Percentiles rank a stretch among this genome's conserved stretches.
These are phyloP conservation scores for Phialophora macrospora DNA, from an alignment of 2,329 filamentous ascomycete genomes.

Conservation along the genomic window DNA sequence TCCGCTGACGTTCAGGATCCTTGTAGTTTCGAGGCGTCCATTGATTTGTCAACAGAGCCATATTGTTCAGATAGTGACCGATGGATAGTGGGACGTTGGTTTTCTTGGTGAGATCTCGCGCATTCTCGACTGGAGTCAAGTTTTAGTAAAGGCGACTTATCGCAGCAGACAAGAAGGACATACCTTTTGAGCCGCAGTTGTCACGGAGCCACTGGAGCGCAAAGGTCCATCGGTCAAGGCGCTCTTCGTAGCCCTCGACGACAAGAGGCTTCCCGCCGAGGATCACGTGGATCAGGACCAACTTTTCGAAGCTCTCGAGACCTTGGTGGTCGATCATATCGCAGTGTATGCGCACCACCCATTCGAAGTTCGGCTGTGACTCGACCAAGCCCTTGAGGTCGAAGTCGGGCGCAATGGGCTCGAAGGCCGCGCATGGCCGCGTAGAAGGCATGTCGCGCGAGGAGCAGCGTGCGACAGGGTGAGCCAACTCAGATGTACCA, in stretches of 20 bases:
- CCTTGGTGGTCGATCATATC: slow-evolving; percentile 78
- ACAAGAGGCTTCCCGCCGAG: slow-evolving; percentile 84
- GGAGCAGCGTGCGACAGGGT: neutral
- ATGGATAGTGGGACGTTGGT: slow-evolving; percentile 81
- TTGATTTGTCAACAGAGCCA: slow-evolving; percentile 82
- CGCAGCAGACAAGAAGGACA: slow-evolving; percentile 39
- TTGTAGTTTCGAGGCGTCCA: slow-evolving; percentile 77
- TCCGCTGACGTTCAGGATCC: slow-evolving; percentile 77
- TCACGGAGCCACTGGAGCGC: slow-evolving; percentile 78
- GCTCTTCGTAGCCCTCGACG: slow-evolving; percentile 82
- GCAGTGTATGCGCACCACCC: slow-evolving; percentile 78
- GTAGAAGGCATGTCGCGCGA: slow-evolving; percentile 70
- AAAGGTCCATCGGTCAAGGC: slow-evolving; percentile 78
- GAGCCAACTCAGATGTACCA: slow-evolving; percentile 1
- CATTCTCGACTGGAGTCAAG: slow-evolving; percentile 70
- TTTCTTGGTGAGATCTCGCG: slow-evolving; percentile 76
- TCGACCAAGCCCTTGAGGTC: slow-evolving; percentile 78
- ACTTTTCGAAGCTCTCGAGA: slow-evolving; percentile 79
- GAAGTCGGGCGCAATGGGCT: slow-evolving; percentile 84
- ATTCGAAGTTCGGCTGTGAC: slow-evolving; percentile 80
- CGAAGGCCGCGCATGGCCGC: slow-evolving; percentile 85
- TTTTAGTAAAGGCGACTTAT: slow-evolving; percentile 19
- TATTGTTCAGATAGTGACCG: slow-evolving; percentile 86
- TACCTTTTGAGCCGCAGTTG: slow-evolving; percentile 79
- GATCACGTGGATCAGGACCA: slow-evolving; percentile 82